phyloP scores from a whole-genome alignment of 805 yeast species.

The Yamadazyma sp. region DNA sequence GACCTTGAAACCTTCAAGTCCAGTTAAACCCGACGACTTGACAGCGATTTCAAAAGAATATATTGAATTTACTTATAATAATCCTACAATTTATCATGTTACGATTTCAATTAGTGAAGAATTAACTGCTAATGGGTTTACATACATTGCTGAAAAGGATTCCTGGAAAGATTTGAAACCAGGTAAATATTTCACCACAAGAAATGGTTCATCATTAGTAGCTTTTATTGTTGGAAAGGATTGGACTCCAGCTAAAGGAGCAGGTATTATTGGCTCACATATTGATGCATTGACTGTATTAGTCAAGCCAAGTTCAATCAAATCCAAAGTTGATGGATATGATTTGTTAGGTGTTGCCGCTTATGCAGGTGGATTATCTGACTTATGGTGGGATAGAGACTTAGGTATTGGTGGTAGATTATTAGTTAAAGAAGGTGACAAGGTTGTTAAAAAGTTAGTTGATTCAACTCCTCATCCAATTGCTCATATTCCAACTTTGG shows the following conservation, averaged over 20 bases:
- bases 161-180: conserved; percentile 15
- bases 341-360: conserved; percentile 39
- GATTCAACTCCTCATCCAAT: conserved; percentile 34
- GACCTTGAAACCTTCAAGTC: too few relatives aligned
- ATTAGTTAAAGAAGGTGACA: conserved; percentile 19
- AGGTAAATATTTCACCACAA: conserved; percentile 20
- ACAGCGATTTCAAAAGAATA: conserved; percentile 16
- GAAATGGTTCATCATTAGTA: conserved; percentile 32
- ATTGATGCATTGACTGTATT: conserved; percentile 35
- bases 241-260: conserved; percentile 27
- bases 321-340: conserved; percentile 27
- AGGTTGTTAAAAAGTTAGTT: conserved; percentile 23
- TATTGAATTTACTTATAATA: conserved; percentile 29
- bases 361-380: conserved; percentile 34
- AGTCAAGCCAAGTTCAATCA: conserved; percentile 17
- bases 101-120: conserved; percentile 21
- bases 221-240: conserved; percentile 37
- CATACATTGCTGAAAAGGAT: conserved; percentile 22
- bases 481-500: conserved; percentile 38
- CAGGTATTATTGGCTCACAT: conserved; percentile 23
- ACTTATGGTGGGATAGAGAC: conserved; percentile 40
- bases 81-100: conserved; percentile 43
- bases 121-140: conserved; percentile 27
- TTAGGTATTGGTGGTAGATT: conserved; percentile 41
- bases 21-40: conserved; percentile 1